Base-by-base conservation (phyloP, 2,329 filamentous ascomycete genomes). In the Fragosphaeria purpurea region DNA sequence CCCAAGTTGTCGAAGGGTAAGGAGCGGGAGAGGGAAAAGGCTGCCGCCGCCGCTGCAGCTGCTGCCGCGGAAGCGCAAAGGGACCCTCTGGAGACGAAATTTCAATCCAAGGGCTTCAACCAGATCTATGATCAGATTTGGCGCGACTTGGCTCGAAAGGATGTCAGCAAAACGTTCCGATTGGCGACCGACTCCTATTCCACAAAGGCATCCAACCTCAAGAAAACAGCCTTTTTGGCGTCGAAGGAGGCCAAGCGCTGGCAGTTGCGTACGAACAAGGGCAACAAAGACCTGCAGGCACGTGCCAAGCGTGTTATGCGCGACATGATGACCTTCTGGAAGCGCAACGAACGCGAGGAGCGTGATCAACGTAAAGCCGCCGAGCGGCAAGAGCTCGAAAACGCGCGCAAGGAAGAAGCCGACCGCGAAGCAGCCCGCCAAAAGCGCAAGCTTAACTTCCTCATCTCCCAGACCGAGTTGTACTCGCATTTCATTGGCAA, bases 261-360 rank as follows among this genome's bases (percentile, higher is more conserved):
- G 93, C 94, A 98, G 67, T 80, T 94, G 54, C 86, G 89, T 41
- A 98, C 93, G 49, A 98, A 98, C 74, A 97, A 98, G 76, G 94
- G 90, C 63, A 93, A 87, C 66, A 98, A 98, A 67, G 93, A 98
- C 67, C 86, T 95, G 4, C 93, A 97, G 65, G 93, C 93, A 41
- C 83, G 93, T 45, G 93, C 93, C 52, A 98, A 98, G 75, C 86
- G 93, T 58, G 91, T 91, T 53, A 98, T 98, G 93, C 83, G 93
- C 64, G 93, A 98, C 70, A 98, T 98, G 93, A 93, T 96, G 79
- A 83, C 87, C 52, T 98, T 97, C 77, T 98, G 93, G 93, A 97
- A 97, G 70, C 85, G 91, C 51, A 98, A 98, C 65, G 93, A 98
- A 67, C 86, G 91, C 48, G 93, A 98, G 65, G 93, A 98, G 65